phyloP scores from a whole-genome alignment of 2,329 filamentous ascomycete species.

The Neopestalotiopsis clavispora region DNA sequence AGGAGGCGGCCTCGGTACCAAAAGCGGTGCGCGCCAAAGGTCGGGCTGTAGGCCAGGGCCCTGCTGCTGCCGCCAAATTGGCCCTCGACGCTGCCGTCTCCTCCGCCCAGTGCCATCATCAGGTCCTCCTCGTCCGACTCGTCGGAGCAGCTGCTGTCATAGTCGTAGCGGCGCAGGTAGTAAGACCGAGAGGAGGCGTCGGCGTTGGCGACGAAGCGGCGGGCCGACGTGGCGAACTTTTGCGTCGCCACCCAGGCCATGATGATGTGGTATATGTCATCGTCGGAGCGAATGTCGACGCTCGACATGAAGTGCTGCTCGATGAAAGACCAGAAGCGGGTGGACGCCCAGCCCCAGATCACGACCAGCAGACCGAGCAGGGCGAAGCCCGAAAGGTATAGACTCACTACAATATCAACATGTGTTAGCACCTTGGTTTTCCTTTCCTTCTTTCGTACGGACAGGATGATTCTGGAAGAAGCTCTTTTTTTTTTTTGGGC shows the following conservation, averaged over 20 bases:
- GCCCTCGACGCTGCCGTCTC: conserved; percentile 28
- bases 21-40: conserved; percentile 71
- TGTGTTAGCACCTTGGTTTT: no score
- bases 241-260: conserved; percentile 73
- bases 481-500: no score
- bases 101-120: no score
- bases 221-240: conserved; percentile 61
- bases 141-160: conserved; percentile 39
- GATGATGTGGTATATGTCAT: conserved; percentile 75
- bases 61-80: conserved; percentile 52
- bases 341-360: conserved; percentile 56
- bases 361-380: conserved; percentile 53
- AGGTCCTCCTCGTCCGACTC: no score
- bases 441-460: no score
- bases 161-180: conserved; percentile 49
- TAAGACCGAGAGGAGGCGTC: conserved; percentile 59
- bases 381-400: conserved; percentile 65
- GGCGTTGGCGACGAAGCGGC: conserved; percentile 69
- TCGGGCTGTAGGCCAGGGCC: conserved; percentile 66
- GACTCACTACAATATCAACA: conserved; percentile 42
- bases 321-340: conserved; percentile 52
- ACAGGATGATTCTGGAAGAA: no score
- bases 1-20: conserved; percentile 66
- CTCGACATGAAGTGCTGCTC: conserved; percentile 65
- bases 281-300: conserved; percentile 69